Percentiles rank a stretch among this genome's conserved stretches.
Conservation (phyloP, 2,329 filamentous ascomycete genomes). For the Capronia coronata region DNA sequence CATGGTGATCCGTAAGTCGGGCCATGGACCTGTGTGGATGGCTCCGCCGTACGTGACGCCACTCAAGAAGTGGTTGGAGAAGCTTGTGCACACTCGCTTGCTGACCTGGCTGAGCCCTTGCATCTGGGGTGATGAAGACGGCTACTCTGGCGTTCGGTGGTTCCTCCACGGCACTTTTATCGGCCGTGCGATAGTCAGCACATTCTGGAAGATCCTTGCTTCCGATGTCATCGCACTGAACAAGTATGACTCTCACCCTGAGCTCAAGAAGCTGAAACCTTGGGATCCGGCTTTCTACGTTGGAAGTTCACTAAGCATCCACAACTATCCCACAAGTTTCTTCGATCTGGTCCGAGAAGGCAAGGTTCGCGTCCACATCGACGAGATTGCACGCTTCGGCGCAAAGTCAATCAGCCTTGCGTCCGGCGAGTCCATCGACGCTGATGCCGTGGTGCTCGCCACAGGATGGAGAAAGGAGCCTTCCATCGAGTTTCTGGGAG, state of each 20-base stretch:
- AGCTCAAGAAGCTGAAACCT: constrained; percentile 40
- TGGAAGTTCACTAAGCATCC: constrained; percentile 51
- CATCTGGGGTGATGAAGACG: constrained; percentile 57
- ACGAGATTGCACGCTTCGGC: constrained; percentile 7
- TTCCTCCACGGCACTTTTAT: constrained; percentile 49
- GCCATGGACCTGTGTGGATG: constrained; percentile 55
- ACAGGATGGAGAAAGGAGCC: constrained; percentile 53
- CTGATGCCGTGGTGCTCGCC: constrained; percentile 48
- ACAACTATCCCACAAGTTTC: constrained; percentile 55
- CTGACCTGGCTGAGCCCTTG: constrained; percentile 71
- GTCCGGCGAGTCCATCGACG: constrained; percentile 39
- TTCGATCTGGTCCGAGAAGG: constrained; percentile 51
- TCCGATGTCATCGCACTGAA: constrained; percentile 46
- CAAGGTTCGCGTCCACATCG: constrained; percentile 49
- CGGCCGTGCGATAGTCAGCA: constrained; percentile 43
- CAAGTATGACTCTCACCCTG: constrained; percentile 41
- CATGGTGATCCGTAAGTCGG: constrained; percentile 54
- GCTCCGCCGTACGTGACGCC: constrained; percentile 58
- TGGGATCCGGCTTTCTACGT: constrained; percentile 48
- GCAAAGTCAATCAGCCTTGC: constrained; percentile 42
- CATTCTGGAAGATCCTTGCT: constrained; percentile 49
- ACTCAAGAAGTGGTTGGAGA: constrained; percentile 61
- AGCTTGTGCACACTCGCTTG: constrained; percentile 59
- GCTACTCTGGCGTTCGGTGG: constrained; percentile 35
- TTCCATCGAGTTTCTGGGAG: constrained; percentile 44